Evolutionary conservation across 169 alveolate genomes (phyloP), one percentile per base, ranked within the genome.

Genomic region (Plasmodium malariae): DNA sequence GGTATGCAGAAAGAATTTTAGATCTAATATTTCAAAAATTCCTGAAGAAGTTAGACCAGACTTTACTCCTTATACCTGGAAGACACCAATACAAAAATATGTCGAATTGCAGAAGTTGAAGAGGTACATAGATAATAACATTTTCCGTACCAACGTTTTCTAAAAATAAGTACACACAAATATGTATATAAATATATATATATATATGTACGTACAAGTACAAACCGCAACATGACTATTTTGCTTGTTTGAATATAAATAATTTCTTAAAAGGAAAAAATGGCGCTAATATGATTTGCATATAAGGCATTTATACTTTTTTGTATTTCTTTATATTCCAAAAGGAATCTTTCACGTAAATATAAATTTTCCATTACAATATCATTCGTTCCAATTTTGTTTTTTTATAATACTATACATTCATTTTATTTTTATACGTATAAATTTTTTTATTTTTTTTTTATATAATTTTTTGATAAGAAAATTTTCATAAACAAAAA

Each of bases 31-130:
- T 26, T 67, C 78, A 24, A 91, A 87, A 54, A 49, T 92, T 28
- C 94, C 94, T 1, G 94, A 92, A 86, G 94, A 92, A 69, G 94
- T 92, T 40, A 12, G 45, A n/a, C 94, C 94, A 2, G 94, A 92
- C 57, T 70, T 92, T 62, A 90, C 94, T 45, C 91, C 92, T 26
- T 92, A 92, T 57, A 68, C 93, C 37, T 67, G 93, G 78, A 90
- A 92, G 59, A 86, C 88, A 45, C 92, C 92, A 55, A 60, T 90
- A 45, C 92, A 90, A 34, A 90, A 90, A 26, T 69, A 76, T 74
- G 89, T 87, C 43, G 88, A 87, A 32, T 60, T 83, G n/a, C 92
- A 87, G 26, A 90, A 92, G 72, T 87, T 87, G 83, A 90, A 85
- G 32, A 87, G 74, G 72, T 74, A 88, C 30, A 32, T 70, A 32